These are phyloP conservation scores for Leucosporidium yakuticum DNA, from an alignment of 768 basidiomycete genomes.

Conservation along the genomic window DNA sequence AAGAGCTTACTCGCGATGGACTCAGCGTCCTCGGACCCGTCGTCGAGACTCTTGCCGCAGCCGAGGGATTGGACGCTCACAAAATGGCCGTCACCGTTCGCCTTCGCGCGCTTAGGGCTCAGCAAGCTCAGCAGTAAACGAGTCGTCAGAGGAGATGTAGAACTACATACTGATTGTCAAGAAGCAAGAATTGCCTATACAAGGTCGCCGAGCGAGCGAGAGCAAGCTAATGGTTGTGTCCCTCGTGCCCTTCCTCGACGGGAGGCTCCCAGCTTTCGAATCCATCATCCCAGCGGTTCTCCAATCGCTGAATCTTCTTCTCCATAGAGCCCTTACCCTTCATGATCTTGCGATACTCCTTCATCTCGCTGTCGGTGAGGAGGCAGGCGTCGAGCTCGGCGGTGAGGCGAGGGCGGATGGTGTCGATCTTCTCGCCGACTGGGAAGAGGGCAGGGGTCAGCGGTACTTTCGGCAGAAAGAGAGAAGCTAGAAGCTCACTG, in stretches of 20 bases:
- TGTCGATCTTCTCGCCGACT: slow-evolving; percentile 33
- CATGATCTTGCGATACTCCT: slow-evolving; percentile 20
- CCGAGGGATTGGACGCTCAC: slow-evolving; percentile 90
- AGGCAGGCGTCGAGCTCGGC: slow-evolving; percentile 38
- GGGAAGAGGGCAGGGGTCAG: background rate
- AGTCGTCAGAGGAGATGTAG: no score
- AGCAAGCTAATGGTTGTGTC: slow-evolving; percentile 16
- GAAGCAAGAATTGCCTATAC: no score
- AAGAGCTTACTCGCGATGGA: slow-evolving; percentile 77
- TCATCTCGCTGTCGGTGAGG: slow-evolving; percentile 41
- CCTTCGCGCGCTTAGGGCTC: background rate
- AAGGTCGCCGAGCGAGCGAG: background rate
- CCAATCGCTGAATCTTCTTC: slow-evolving; percentile 39
- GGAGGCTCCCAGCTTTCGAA: slow-evolving; percentile 24
- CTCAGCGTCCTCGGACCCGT: slow-evolving; percentile 63
- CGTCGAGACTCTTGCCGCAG: slow-evolving; percentile 83
- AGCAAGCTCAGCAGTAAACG: no score
- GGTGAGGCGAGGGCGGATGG: slow-evolving; percentile 34
- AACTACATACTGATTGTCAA: no score
- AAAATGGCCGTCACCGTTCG: slow-evolving; percentile 73
- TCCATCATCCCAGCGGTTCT: slow-evolving; percentile 41
- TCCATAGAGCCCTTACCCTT: slow-evolving; percentile 7
- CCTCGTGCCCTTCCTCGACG: slow-evolving; percentile 9
- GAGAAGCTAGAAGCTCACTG: background rate
- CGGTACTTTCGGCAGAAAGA: background rate